A percentile compares a stretch with the other conserved stretches of the same genome.
phyloP scores from a whole-genome alignment of 192 early-diverging fungal genomes.

The Dissophora ornata region DNA sequence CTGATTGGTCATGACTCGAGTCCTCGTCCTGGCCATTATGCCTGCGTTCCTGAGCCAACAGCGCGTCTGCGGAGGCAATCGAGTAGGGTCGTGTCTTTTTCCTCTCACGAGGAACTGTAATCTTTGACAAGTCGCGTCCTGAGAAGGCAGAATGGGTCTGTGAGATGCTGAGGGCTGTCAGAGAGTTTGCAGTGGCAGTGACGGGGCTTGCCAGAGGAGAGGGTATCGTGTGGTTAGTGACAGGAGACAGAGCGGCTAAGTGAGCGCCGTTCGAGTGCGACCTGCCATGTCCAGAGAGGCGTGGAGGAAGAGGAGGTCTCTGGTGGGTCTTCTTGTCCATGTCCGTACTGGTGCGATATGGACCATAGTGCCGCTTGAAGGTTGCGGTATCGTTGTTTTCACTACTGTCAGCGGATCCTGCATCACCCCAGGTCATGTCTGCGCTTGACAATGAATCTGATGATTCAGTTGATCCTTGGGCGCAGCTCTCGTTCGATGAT shows the following conservation, averaged over 20 bases:
- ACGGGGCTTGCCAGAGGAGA: slow-evolving; percentile 42
- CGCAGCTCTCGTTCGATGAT: background rate
- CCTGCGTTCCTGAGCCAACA: slow-evolving; percentile 11
- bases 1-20: slow-evolving; percentile 16
- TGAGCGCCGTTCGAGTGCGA: background rate
- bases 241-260: background rate
- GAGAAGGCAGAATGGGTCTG: slow-evolving; percentile 3
- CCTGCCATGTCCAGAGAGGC: slow-evolving; percentile 14
- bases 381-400: background rate
- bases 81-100: slow-evolving; percentile 26
- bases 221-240: slow-evolving; percentile 10
- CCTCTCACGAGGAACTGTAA: slow-evolving; percentile 32
- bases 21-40: background rate
- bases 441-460: background rate
- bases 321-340: background rate
- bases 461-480: background rate
- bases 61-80: slow-evolving; percentile 20
- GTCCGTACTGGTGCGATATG: background rate
- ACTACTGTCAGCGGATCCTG: background rate
- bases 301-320: slow-evolving; percentile 20
- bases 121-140: slow-evolving; percentile 24
- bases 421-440: background rate
- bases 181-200: slow-evolving; percentile 37
- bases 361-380: background rate
- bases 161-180: slow-evolving; percentile 40